Evolutionary conservation across 441 rosid species (phyloP).

Genomic region (Isatis lusitanica): DNA sequence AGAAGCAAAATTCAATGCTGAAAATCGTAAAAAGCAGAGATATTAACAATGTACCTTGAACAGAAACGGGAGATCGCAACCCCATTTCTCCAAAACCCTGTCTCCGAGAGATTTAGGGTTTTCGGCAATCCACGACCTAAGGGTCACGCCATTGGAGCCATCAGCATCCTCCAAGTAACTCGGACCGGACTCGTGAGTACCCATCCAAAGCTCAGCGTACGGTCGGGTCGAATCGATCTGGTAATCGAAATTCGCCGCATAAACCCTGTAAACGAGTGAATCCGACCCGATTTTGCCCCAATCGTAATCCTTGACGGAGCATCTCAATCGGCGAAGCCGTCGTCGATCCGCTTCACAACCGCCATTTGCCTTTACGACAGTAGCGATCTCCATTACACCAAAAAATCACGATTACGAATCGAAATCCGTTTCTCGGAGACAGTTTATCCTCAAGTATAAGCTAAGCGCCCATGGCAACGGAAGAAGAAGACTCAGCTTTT

Average conservation of each 20-base stretch:
- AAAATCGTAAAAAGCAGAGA: slow-evolving; percentile 6
- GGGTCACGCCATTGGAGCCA: slow-evolving; percentile 37
- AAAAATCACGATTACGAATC: slow-evolving; percentile 13
- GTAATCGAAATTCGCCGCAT: slow-evolving; percentile 53
- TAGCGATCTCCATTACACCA: slow-evolving; percentile 32
- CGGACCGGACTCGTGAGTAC: slow-evolving; percentile 78
- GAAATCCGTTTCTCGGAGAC: slow-evolving; percentile 8
- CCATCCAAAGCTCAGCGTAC: slow-evolving; percentile 76
- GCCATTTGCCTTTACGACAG: slow-evolving; percentile 30
- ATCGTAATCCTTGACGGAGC: slow-evolving; percentile 65
- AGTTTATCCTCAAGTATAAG: background rate
- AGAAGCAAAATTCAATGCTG: background rate
- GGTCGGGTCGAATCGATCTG: slow-evolving; percentile 49
- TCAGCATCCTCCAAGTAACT: slow-evolving; percentile 50
- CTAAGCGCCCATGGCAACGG: slow-evolving; percentile 32
- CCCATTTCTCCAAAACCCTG: slow-evolving; percentile 72
- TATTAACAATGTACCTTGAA: slow-evolving; percentile 58
- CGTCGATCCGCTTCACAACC: slow-evolving; percentile 35
- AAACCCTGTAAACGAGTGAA: slow-evolving; percentile 59
- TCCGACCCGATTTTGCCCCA: slow-evolving; percentile 76
- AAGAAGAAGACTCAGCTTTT: slow-evolving; percentile 21
- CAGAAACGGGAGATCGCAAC: slow-evolving; percentile 77
- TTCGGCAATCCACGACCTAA: slow-evolving; percentile 66
- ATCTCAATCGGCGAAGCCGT: slow-evolving; percentile 44
- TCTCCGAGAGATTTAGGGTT: slow-evolving; percentile 65